Base-by-base conservation (phyloP, 2,329 filamentous ascomycete genomes). In the Pestalotiopsis sp. region DNA sequence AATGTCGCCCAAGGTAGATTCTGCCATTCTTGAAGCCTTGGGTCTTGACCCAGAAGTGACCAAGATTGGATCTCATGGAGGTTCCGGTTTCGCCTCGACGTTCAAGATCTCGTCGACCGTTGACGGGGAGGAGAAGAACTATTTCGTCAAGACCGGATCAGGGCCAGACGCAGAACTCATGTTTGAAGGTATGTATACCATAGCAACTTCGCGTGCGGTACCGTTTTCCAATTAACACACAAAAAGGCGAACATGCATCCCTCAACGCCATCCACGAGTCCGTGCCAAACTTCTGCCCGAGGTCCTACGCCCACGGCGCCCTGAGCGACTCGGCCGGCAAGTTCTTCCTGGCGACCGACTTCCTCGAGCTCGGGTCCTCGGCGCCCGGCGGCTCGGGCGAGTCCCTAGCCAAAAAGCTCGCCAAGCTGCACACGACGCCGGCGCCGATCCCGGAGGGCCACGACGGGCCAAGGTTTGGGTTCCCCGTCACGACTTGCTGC, bases 401-500 rank as follows among this genome's bases (percentile, higher is more conserved):
- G 68, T 90, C 88, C 1, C 83, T 98, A 1, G 93, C 94, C 0
- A 81, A 87, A 70, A 95, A 97, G 78, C 84, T 98, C 7, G 94
- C 92, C 1, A 89, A 87, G 75, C 82, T 98, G 60, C 95, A 98
- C 79, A 91, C 88, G 2, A 93, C 90, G 0, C 89, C 92, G 0
- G 93, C 92, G 0, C 92, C 93, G 0, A 78, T 84, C 0, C 90
- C 91, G 1, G 79, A 86, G 12, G 89, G 88, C 23, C 84, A 87
- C 71, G 80, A 85, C 1, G 83, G 76, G 49, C 89, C 90, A 2
- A 84, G 90, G 80, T 98, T 95, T 73, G 95, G 95, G 2, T 98
- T 98, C 76, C 92, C 93, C 0, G 91, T 92, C 0, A 83, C 92
- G 0, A 98, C 95, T 0, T 97, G 93, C 80, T 98, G 95, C 79